phyloP scores from a whole-genome alignment of 352 stramenopile species.

The Pythium volutum region DNA sequence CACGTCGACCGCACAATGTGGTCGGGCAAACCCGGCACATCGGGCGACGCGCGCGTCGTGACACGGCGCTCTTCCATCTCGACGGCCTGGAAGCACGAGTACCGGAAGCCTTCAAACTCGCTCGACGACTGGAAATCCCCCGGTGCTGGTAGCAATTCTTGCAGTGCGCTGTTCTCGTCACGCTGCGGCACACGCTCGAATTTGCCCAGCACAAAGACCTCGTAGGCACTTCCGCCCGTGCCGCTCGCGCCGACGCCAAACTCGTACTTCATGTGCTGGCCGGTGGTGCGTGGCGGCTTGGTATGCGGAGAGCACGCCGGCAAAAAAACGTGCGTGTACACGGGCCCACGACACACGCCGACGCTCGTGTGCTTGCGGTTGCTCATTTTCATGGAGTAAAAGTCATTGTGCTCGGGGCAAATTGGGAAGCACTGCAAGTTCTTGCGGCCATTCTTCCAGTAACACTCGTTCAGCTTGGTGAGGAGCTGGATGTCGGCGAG shows the following conservation, averaged over 20 bases:
- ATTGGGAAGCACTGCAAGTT: conserved; percentile 88
- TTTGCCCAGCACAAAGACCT: conserved; percentile 72
- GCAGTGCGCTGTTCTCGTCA: conserved; percentile 44
- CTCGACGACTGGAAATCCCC: conserved; percentile 35
- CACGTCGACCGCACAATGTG: conserved; percentile 62
- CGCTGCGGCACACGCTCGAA: conserved; percentile 78
- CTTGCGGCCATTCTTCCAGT: conserved; percentile 90
- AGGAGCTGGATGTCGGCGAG: conserved; percentile 40
- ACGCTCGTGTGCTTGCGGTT: conserved; percentile 85
- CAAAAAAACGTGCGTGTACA: conserved; percentile 75
- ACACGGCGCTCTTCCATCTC: conserved; percentile 75
- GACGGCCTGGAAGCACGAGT: conserved; percentile 74
- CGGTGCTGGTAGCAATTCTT: conserved; percentile 41
- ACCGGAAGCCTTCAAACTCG: conserved; percentile 74
- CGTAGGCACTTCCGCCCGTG: conserved; percentile 39
- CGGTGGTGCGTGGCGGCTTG: conserved; percentile 6
- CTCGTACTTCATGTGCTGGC: conserved; percentile 69
- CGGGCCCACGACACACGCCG: conserved; percentile 72
- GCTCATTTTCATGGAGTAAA: conserved; percentile 90
- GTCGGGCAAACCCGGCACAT: conserved; percentile 14
- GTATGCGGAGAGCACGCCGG: conserved; percentile 23
- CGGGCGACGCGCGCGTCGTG: conserved; percentile 20
- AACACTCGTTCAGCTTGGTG: conserved; percentile 65
- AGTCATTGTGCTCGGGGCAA: conserved; percentile 85
- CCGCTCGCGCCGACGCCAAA: conserved; percentile 34